Evolutionary conservation across 164 flowering plant species (phyloP), one percentile per base, ranked within the genome.

Genomic region (Magnolia sinica): DNA sequence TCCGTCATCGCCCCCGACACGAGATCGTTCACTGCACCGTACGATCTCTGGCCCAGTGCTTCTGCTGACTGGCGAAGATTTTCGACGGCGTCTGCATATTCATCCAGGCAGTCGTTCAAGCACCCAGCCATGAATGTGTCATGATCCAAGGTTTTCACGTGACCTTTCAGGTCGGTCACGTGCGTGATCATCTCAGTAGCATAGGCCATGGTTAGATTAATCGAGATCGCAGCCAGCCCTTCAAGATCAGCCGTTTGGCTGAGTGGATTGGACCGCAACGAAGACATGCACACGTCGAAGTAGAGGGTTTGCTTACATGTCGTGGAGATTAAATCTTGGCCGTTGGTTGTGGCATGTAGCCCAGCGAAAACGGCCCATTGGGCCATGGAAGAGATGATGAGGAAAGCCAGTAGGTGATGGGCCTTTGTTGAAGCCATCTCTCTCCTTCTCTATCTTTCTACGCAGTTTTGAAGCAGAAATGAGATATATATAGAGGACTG

Each of bases 1-100:
- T 82, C 82, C 1, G 85, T 80, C 82, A 80, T 80, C 7, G 82
- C 82, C 5, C 75, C 85, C 14, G 81, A 22, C 19, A 77, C 80
- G 10, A 68, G 16, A 7, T 52, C 29, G 66, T 80, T 75, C 23
- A 80, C 74, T 1, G 68, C 29, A 3, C 2, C 75, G 31, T 72
- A 78, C 19, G 45, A 22, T 70, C 59, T 70, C 8, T 61, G 18
- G 65, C 55, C 72, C 10, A 80, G 20, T 9, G 79, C 83, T 20
- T 27, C 50, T 0, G 24, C 24, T 0, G 85, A 49, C 2, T 76
- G 77, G 67, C 75, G 13, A 10, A 83, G 70, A 76, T 71, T 78
- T 24, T 69, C 78, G n/a, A 76, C 63, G 7, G 83, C 83, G 3
- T 80, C 81, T 1, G 50, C 23, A 55, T 83, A 83, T 50, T 76